These are phyloP conservation scores for Roridomyces roridus DNA, from an alignment of 768 basidiomycete genomes.

Conservation along the genomic window DNA sequence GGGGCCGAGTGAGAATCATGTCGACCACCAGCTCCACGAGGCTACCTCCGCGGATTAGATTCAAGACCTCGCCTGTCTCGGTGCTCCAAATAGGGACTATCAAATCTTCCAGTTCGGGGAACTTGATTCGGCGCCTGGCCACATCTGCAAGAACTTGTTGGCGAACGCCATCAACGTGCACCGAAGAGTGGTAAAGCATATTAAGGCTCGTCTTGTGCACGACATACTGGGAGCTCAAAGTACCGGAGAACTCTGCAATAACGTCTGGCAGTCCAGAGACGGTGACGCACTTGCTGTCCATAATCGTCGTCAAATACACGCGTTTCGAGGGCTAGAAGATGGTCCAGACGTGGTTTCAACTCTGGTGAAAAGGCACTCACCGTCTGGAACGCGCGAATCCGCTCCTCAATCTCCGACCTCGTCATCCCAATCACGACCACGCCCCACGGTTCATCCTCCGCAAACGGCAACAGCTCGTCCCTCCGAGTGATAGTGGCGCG, in stretches of 20 bases:
- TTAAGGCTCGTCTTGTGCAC: conserved; percentile 53
- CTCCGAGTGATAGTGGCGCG: conserved; percentile 20
- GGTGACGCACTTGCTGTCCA: conserved; percentile 54
- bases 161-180: conserved; percentile 38
- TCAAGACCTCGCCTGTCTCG: conserved; percentile 44
- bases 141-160: conserved; percentile 52
- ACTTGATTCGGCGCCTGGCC: conserved; percentile 47
- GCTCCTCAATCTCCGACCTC: no score
- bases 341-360: no score
- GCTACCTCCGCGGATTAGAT: conserved; percentile 21
- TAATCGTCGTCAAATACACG: conserved; percentile 57
- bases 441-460: no score
- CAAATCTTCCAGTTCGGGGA: conserved; percentile 57
- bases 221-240: conserved; percentile 39
- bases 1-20: conserved; percentile 56
- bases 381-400: no score
- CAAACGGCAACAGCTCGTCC: no score
- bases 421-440: no score
- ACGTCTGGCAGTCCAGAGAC: conserved; percentile 64
- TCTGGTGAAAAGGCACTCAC: no score
- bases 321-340: background rate
- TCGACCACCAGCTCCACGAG: conserved; percentile 52
- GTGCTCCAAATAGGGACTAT: conserved; percentile 55
- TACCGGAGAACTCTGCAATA: conserved; percentile 48
- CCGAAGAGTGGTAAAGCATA: conserved; percentile 58